phyloP scores from a whole-genome alignment of 805 yeast genomes.

The Pichia sporocuriosa region DNA sequence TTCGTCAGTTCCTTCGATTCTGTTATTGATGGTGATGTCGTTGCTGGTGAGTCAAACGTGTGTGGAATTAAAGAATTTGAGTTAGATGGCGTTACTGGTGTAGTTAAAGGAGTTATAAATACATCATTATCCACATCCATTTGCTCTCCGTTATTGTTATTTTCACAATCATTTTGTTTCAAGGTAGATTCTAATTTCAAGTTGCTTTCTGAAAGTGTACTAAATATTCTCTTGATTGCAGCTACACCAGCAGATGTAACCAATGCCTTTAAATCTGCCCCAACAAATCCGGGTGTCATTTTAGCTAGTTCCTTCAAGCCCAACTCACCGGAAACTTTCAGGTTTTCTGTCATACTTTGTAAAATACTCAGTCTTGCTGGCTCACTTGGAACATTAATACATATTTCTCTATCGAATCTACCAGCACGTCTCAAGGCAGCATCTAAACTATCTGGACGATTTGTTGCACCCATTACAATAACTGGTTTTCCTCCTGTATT shows the following conservation, averaged over 20 bases:
- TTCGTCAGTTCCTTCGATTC: too few species aligned
- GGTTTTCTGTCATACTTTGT: slow-evolving; percentile 58
- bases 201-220: slow-evolving; percentile 45
- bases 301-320: slow-evolving; percentile 74
- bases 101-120: slow-evolving; percentile 6
- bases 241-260: slow-evolving; percentile 93
- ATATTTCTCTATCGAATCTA: slow-evolving; percentile 90
- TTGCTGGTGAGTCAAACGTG: slow-evolving; percentile 2
- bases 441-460: slow-evolving; percentile 92
- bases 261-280: slow-evolving; percentile 91
- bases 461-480: slow-evolving; percentile 91
- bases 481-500: slow-evolving; percentile 92
- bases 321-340: slow-evolving; percentile 64
- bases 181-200: too few species aligned
- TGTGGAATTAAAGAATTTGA: background rate
- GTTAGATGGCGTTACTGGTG: slow-evolving; percentile 6
- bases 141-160: background rate
- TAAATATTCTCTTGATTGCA: slow-evolving; percentile 88
- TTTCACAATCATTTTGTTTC: slow-evolving; percentile 28
- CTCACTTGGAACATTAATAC: slow-evolving; percentile 92
- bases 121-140: slow-evolving; percentile 7
- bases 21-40: too few species aligned
- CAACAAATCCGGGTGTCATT: slow-evolving; percentile 94
- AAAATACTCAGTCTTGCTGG: slow-evolving; percentile 69
- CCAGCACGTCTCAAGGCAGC: slow-evolving; percentile 96